Base-by-base conservation (phyloP, 2,329 filamentous ascomycete species). In the Aspergillus udagawae region DNA sequence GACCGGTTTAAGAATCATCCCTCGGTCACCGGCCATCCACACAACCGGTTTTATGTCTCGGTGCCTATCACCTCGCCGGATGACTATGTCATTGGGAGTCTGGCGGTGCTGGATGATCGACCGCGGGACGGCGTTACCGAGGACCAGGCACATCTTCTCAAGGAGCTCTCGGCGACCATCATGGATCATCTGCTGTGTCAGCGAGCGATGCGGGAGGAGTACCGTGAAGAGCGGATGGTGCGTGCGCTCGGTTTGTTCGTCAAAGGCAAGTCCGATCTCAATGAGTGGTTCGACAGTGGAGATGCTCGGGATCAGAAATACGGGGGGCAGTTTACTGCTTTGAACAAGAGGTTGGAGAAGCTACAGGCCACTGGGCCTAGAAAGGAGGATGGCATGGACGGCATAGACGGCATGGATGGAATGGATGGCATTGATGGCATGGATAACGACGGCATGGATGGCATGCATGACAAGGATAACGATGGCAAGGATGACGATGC, bases 221-320 rank as follows among this genome's bases (percentile, higher is more conserved):
- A 60, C 12, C 62, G 63, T 3, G 64, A 65, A 10, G 60, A 63
- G 44, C 63, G 61, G 41, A 66, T 66, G 64, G 61, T 66, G 3
- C 53, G 60, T 1, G 64, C 59, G 4, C 47, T 66, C 4, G 64
- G 62, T 0, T 21, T 65, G n/a, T 66, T 66, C 4, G 59, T 66
- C 8, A 60, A 59, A 14, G 64, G 64, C 2, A 63, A 65, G 28
- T 62, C 62, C 4, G 57, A 61, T 23, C 58, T 65, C 1, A 55
- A 41, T 14, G 60, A 64, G 23, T 62, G 62, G 44, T 58, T 64
- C n/a, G 29, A 63, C 20, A 60, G 55, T 17, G 53, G 38, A 2
- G 45, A 56, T 14, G 35, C 29, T 1, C 25, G 29, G 3, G 44
- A 57, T 1, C 23, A 50, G 21, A 53, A 49, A 20, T 32, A 52